Percentiles rank a stretch among this genome's conserved stretches.
phyloP scores from a whole-genome alignment of 139 green algal genomes.

The Auxenochlorella pyrenoidosa region DNA sequence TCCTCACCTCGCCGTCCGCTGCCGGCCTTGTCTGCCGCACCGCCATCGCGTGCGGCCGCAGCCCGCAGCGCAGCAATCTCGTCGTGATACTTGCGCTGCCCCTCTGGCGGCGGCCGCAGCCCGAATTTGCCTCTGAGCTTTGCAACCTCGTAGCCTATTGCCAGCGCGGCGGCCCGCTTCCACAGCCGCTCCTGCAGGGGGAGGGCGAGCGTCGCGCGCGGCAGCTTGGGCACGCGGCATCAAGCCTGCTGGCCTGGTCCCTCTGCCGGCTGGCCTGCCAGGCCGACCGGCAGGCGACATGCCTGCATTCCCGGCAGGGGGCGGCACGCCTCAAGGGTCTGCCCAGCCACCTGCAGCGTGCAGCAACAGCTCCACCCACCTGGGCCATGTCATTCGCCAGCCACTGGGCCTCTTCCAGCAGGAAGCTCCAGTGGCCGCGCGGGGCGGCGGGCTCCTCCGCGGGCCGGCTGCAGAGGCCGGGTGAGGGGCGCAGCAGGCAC shows the following conservation, averaged over 20 bases:
- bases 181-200: conserved; percentile 68
- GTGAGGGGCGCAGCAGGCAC: background rate
- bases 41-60: conserved; percentile 5
- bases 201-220: too few relatives aligned
- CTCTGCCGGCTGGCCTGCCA: too few relatives aligned
- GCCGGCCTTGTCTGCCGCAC: background rate
- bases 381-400: conserved; percentile 70
- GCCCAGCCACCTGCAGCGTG: too few relatives aligned
- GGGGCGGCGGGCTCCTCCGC: conserved; percentile 53
- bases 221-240: background rate
- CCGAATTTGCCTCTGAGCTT: conserved; percentile 36
- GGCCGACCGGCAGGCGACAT: too few relatives aligned
- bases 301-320: too few relatives aligned
- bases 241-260: too few relatives aligned
- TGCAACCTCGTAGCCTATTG: conserved; percentile 51
- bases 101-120: conserved; percentile 32
- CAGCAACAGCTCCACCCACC: background rate
- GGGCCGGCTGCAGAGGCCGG: conserved; percentile 24
- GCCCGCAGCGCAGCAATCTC: conserved; percentile 15
- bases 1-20: conserved; percentile 9
- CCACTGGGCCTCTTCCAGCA: conserved; percentile 73
- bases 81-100: conserved; percentile 25
- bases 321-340: too few relatives aligned
- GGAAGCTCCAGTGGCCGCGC: conserved; percentile 58
- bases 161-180: conserved; percentile 55